Conservation (phyloP, 2,329 filamentous ascomycete genomes). For the Achaetomium macrosporum region DNA sequence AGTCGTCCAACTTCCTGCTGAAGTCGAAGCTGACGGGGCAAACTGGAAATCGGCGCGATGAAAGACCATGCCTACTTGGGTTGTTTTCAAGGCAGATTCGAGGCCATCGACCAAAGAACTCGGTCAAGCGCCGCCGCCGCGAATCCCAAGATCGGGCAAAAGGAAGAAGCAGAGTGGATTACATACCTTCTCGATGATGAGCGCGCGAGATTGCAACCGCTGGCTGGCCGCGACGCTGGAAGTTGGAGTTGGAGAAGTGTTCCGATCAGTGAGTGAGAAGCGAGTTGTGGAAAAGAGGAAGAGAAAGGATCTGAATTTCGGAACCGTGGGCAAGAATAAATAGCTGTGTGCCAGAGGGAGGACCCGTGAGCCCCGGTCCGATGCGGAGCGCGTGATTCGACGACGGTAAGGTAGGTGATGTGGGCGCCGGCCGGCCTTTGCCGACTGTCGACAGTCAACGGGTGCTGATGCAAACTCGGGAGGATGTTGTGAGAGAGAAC, state of each 20-base stretch:
- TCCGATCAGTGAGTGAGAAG: background rate
- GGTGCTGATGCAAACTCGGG: background rate
- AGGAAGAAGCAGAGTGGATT: background rate
- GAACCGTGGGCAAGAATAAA: background rate
- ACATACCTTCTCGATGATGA: constrained; percentile 4
- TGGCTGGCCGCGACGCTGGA: background rate
- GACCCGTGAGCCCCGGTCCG: constrained; percentile 3
- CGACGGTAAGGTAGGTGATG: constrained; percentile 4
- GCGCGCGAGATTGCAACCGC: background rate
- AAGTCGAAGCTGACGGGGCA: background rate
- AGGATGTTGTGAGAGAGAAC: background rate
- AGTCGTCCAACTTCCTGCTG: background rate
- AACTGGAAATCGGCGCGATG: background rate
- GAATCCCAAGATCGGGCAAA: background rate
- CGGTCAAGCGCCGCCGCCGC: background rate
- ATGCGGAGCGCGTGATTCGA: background rate
- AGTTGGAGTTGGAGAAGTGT: background rate
- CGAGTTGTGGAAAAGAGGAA: background rate
- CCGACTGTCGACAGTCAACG: background rate
- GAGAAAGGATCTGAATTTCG: background rate
- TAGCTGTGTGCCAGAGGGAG: background rate
- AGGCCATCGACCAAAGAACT: background rate
- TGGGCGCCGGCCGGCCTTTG: constrained; percentile 5
- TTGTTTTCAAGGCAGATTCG: background rate
- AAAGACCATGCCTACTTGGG: background rate